Evolutionary conservation across 2,329 filamentous ascomycete genomes (phyloP).

Genomic region (Blumeria graminis): DNA sequence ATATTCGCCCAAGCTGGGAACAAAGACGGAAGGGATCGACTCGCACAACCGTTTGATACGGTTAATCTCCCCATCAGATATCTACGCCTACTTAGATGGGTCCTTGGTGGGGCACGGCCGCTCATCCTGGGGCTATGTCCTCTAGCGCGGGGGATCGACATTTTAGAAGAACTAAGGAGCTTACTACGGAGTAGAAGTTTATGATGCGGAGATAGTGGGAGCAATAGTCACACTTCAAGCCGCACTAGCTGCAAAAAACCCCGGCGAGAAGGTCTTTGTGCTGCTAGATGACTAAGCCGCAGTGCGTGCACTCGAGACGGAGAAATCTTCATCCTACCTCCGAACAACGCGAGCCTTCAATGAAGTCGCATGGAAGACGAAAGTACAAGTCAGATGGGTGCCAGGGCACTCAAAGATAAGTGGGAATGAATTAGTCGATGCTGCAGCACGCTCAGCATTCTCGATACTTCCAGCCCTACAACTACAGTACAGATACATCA

Average conservation of each 20-base stretch:
- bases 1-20: background rate
- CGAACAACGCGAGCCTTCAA: background rate
- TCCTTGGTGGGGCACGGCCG: background rate
- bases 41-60: background rate
- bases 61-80: background rate
- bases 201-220: background rate
- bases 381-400: background rate
- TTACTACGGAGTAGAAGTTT: background rate
- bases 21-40: background rate
- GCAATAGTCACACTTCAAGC: background rate
- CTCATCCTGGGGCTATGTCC: background rate
- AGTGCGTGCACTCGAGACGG: background rate
- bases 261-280: background rate
- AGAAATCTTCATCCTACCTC: background rate
- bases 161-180: background rate
- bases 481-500: no score
- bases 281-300: background rate
- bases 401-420: background rate
- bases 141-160: background rate
- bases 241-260: background rate
- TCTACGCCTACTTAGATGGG: background rate
- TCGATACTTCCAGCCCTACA: background rate
- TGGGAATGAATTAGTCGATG: background rate
- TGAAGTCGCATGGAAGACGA: background rate
- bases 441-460: background rate